Percentiles rank a stretch among this genome's conserved stretches.
Conservation (phyloP, 192 early-diverging fungal species). For the Haplosporangium gracile region DNA sequence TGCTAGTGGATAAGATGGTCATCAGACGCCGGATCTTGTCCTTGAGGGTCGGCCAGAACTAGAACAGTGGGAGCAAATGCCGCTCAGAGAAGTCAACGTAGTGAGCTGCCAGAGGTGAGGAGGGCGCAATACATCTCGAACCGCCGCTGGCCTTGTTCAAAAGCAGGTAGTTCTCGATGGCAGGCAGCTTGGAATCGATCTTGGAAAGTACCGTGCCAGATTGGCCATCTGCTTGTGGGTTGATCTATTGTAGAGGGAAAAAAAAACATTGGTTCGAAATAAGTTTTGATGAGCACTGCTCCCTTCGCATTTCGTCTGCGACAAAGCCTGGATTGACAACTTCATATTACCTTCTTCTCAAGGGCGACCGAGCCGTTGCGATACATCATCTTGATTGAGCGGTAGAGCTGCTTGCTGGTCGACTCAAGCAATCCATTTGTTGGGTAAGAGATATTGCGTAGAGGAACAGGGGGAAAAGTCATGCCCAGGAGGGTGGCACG, state of each 20-base stretch:
- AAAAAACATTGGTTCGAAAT: slow-evolving; percentile 12
- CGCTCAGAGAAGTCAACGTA: no score
- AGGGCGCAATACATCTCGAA: no score
- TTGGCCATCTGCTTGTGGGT: neutral
- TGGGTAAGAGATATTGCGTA: neutral
- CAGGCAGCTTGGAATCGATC: no score
- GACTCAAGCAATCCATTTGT: slow-evolving; percentile 1
- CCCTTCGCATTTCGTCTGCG: slow-evolving; percentile 6
- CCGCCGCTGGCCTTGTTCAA: no score
- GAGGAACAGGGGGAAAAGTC: neutral
- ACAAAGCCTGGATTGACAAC: slow-evolving; percentile 7
- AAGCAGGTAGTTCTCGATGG: no score
- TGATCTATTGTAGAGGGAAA: slow-evolving; percentile 10
- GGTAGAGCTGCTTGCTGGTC: slow-evolving; percentile 14
- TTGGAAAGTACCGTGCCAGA: neutral
- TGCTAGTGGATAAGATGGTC: no score
- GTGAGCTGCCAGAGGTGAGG: no score
- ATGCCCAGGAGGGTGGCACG: slow-evolving; percentile 12
- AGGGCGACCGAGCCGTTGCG: slow-evolving; percentile 21
- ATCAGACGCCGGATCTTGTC: no score
- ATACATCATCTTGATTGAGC: slow-evolving; percentile 13
- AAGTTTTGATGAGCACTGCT: neutral
- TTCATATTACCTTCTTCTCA: slow-evolving; percentile 10
- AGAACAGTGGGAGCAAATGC: no score
- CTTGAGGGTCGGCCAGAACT: no score